Percentiles rank a stretch among this genome's conserved stretches.
phyloP scores from a whole-genome alignment of 176 grass and related monocot species.

The Carex kokanica region DNA sequence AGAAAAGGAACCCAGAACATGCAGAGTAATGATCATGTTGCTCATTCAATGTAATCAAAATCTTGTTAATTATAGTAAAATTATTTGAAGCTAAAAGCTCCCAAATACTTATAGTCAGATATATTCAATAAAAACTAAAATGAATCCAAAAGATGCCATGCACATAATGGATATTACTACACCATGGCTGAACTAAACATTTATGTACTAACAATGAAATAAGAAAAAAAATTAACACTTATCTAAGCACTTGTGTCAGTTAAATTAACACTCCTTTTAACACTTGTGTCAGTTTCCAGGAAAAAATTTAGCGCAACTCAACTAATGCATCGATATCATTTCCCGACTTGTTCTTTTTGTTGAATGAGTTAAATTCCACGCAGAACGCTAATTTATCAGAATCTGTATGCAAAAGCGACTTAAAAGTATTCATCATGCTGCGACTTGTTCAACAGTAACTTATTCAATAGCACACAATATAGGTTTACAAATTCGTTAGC shows the following conservation, averaged over 20 bases:
- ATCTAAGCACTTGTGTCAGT: neutral
- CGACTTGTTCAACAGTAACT: neutral
- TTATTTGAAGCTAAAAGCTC: neutral
- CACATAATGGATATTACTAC: too few relatives aligned
- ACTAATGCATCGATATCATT: neutral
- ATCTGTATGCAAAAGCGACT: neutral
- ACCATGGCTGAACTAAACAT: too few relatives aligned
- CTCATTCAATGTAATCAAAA: neutral
- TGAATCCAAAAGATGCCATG: too few relatives aligned
- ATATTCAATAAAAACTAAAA: neutral
- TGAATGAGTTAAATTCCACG: neutral
- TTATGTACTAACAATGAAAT: too few relatives aligned
- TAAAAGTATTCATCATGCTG: neutral
- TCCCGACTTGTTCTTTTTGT: neutral
- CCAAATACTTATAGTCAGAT: neutral
- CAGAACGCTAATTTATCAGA: neutral
- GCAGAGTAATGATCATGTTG: neutral
- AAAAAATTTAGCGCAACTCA: neutral
- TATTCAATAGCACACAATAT: neutral
- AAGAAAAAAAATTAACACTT: neutral
- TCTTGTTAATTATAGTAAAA: neutral
- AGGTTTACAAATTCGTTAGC: neutral
- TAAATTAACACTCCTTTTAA: neutral
- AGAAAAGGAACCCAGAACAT: neutral
- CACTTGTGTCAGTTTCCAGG: neutral